These are phyloP conservation scores for Magnusiomyces suaveolens DNA, from an alignment of 1,139 yeast species.

Conservation along the genomic window DNA sequence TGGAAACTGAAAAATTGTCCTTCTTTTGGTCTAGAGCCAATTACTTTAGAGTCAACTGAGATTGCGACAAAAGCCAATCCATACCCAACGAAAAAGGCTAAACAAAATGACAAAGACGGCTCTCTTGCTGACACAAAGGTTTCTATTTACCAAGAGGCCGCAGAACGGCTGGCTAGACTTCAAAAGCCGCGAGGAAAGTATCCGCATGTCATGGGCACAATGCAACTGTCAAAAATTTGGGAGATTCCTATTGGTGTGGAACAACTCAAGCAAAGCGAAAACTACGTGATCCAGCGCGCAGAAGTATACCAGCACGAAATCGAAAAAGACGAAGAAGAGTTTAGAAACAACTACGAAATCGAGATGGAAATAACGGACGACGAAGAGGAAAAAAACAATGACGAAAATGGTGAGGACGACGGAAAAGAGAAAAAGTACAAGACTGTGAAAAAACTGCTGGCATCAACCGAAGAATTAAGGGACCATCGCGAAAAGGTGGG, in stretches of 20 bases:
- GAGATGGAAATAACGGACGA: slow-evolving; percentile 9
- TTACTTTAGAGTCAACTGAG: slow-evolving; percentile 10
- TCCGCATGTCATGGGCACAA: slow-evolving; percentile 32
- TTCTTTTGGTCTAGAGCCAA: slow-evolving; percentile 23
- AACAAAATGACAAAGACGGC: not conserved
- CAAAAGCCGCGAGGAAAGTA: slow-evolving; percentile 23
- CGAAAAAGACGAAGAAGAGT: slow-evolving; percentile 10
- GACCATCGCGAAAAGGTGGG: slow-evolving; percentile 16
- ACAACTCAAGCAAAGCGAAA: slow-evolving; percentile 14
- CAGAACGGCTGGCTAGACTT: slow-evolving; percentile 15
- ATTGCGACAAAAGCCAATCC: slow-evolving; percentile 2
- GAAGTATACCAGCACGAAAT: slow-evolving; percentile 18
- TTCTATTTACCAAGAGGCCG: slow-evolving; percentile 11
- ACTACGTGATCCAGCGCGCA: slow-evolving; percentile 19
- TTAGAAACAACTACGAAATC: slow-evolving; percentile 8
- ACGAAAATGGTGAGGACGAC: slow-evolving; percentile 10
- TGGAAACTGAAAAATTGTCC: slow-evolving; percentile 32
- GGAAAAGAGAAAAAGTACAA: not conserved
- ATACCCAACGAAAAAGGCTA: not conserved
- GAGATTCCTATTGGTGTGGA: slow-evolving; percentile 26
- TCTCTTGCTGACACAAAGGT: not conserved
- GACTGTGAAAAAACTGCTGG: slow-evolving; percentile 4
- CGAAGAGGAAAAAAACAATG: slow-evolving; percentile 11
- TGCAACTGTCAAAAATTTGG: slow-evolving; percentile 30
- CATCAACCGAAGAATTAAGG: slow-evolving; percentile 8